Conservation (phyloP, 2,329 filamentous ascomycete species). For the Colletotrichum tanaceti region DNA sequence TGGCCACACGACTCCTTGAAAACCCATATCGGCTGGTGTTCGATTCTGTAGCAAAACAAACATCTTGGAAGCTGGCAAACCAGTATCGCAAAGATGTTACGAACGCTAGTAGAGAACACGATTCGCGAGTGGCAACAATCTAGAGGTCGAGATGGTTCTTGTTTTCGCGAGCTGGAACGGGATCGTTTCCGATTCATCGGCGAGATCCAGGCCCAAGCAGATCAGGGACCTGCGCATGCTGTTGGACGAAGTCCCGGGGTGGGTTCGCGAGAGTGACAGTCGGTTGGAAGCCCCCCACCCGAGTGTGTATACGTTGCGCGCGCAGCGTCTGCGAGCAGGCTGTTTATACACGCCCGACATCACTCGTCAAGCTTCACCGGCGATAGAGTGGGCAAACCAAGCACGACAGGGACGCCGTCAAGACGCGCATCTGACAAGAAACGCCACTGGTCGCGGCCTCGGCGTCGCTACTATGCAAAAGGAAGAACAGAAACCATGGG, state of each 20-base stretch:
- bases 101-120: too few species aligned
- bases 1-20: neutral
- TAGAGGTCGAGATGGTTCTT: too few species aligned
- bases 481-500: slow-evolving; percentile 49
- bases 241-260: neutral
- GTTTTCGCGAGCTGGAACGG: too few species aligned
- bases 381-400: slow-evolving; percentile 96
- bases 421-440: slow-evolving; percentile 85
- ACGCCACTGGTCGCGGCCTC: slow-evolving; percentile 75
- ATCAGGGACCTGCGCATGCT: neutral
- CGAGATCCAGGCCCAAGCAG: neutral
- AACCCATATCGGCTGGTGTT: too few species aligned
- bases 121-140: too few species aligned
- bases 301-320: neutral
- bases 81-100: too few species aligned
- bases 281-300: neutral
- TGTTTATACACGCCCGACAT: too few species aligned
- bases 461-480: slow-evolving; percentile 59
- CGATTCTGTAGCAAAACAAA: too few species aligned
- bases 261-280: neutral
- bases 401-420: slow-evolving; percentile 90
- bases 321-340: neutral
- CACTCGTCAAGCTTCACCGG: slow-evolving; percentile 84
- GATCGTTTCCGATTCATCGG: too few species aligned
- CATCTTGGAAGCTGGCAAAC: too few species aligned